Evolutionary conservation across 208 protist genomes (phyloP).

Genomic region (Leishmania mexicana): DNA sequence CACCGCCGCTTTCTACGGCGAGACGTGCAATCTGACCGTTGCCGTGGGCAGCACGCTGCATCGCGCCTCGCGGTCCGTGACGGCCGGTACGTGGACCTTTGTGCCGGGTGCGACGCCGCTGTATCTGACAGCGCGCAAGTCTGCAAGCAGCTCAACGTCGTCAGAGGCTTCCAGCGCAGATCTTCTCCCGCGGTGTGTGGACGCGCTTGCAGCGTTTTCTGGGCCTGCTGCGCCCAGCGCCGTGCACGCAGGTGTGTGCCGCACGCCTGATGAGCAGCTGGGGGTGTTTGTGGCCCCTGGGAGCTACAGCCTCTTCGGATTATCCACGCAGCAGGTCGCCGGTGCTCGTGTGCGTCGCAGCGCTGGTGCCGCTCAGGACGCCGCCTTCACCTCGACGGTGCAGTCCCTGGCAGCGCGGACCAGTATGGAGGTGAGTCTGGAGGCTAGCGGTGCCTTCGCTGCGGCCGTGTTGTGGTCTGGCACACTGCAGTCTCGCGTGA

Average conservation of each 20-base stretch:
- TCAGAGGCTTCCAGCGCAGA: not conserved
- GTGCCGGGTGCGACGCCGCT: constrained; percentile 11
- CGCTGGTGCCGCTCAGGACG: constrained; percentile 14
- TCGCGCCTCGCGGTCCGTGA: constrained; percentile 19
- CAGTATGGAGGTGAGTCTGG: constrained; percentile 16
- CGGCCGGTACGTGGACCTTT: constrained; percentile 30
- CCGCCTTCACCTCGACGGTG: constrained; percentile 9
- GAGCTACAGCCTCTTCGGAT: constrained; percentile 13
- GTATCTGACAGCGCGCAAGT: not conserved
- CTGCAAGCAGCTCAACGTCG: not conserved
- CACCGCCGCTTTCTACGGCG: constrained; percentile 29
- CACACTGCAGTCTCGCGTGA: not conserved
- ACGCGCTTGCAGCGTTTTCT: not conserved
- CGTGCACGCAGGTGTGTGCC: constrained; percentile 25
- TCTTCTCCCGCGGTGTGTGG: not conserved
- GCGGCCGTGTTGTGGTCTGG: constrained; percentile 18
- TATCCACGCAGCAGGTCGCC: constrained; percentile 8
- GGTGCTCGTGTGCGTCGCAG: constrained; percentile 23
- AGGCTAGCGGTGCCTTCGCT: not conserved
- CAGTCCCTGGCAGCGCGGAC: constrained; percentile 11
- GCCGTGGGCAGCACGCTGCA: constrained; percentile 22
- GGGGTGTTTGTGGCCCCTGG: constrained; percentile 19
- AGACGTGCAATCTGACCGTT: constrained; percentile 30
- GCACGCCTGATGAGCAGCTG: not conserved
- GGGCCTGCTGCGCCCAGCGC: not conserved